Conservation (phyloP, 179 eudicot genomes). For the Heliamphora pulchella region DNA sequence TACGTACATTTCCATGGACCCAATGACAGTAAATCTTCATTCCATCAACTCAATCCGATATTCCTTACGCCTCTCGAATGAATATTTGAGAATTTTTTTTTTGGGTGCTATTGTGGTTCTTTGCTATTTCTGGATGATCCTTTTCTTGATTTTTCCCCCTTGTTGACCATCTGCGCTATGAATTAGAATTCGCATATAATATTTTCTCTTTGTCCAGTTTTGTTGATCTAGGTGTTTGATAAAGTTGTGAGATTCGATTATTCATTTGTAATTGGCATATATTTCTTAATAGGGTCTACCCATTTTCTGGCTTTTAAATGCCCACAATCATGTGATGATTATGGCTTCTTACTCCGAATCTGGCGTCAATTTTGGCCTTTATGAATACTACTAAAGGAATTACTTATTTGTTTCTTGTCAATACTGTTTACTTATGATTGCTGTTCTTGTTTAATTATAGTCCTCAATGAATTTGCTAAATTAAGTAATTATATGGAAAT, state of each 20-base stretch:
- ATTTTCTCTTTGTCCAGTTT: background rate
- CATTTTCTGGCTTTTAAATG: constrained; percentile 4
- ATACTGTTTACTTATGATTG: constrained; percentile 4
- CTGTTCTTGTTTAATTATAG: background rate
- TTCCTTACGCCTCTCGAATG: background rate
- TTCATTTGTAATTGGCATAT: background rate
- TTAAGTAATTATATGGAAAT: background rate
- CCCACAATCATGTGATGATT: background rate
- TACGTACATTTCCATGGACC: constrained; percentile 49
- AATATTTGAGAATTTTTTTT: constrained; percentile 1
- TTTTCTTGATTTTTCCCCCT: constrained; percentile 7
- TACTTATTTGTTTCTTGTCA: background rate
- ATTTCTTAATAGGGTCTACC: background rate
- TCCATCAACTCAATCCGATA: constrained; percentile 11
- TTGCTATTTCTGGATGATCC: background rate
- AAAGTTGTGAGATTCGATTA: background rate
- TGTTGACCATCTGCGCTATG: background rate
- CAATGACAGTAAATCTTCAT: constrained; percentile 36
- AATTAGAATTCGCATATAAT: background rate
- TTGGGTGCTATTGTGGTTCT: background rate
- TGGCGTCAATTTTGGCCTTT: background rate
- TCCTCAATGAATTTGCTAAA: constrained; percentile 11
- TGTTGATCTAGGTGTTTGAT: constrained; percentile 16
- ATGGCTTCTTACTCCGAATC: background rate
- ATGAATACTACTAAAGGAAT: constrained; percentile 1